Base-by-base conservation (phyloP, 2,329 filamentous ascomycete species). In the Fusarium sp. region DNA sequence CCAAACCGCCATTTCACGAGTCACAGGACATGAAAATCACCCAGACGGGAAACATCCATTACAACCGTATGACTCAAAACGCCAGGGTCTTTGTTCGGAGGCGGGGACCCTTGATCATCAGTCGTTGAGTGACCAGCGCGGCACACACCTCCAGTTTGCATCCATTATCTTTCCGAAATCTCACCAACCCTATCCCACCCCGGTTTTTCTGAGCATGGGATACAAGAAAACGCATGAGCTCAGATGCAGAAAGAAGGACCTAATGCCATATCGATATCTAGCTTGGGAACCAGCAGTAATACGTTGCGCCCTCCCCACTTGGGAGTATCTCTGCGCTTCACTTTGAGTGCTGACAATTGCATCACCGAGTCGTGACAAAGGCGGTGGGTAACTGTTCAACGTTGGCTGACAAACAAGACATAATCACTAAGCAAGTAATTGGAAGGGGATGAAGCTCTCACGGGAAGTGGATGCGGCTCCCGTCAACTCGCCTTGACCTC, bases 11-110 rank as follows among this genome's bases (percentile, higher is more conserved):
- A 50, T 67, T 42, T 42, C 24, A 29, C 56, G 57, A 67, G 62
- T 73, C 70, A 73, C 70, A 63, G 34, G 70, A 38, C 45, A 37
- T 45, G 38, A 20, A n/a, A 29, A n/a, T 35, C 14, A 24, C 50
- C 42, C 35, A 54, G 61, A 29, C 14, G 16, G n/a, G 38, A 20
- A 47, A 35, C 47, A 29, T 42, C n/a, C 20, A 38, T 47, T 16
- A n/a, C n/a, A 27, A 56, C 50, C 50, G 50, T 62, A 62, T 62
- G 70, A 62, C 66, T 66, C 59, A 54, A 62, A 18, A 35, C 47
- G 18, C 70, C 60, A 71, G 66, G 62, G 13, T 70, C 34, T 54
- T 54, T 31, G 31, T 45, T 22, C 34, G 47, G 59, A 31, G 66
- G 35, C 35, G 56, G 57, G 57, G 34, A 35, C 16, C 45, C 50